These are phyloP conservation scores for Fusarium sp. DNA, from an alignment of 2,329 filamentous ascomycete genomes.

Conservation along the genomic window DNA sequence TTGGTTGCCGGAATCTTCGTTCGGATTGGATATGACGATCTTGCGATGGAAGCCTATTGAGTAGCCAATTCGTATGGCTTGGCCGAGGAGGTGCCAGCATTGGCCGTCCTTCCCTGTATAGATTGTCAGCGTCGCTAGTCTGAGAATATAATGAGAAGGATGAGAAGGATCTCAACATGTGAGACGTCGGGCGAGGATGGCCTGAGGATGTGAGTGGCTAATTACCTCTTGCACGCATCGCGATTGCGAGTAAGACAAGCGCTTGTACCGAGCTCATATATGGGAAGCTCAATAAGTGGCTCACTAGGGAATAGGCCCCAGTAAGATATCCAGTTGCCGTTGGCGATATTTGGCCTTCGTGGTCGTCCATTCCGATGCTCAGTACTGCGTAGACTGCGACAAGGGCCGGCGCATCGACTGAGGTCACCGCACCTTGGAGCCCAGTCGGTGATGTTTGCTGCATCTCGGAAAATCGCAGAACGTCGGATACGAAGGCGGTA, in stretches of 20 bases:
- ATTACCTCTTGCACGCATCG: constrained; percentile 28
- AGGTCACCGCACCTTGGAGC: constrained; percentile 17
- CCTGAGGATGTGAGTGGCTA: neutral
- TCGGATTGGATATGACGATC: neutral
- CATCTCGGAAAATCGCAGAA: constrained; percentile 24
- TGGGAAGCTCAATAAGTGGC: constrained; percentile 28
- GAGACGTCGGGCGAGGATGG: neutral
- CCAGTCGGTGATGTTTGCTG: constrained; percentile 16
- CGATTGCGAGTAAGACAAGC: constrained; percentile 26
- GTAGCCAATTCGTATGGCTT: constrained; percentile 26
- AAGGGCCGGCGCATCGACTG: constrained; percentile 19
- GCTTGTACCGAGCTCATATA: constrained; percentile 35
- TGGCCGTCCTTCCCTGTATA: constrained; percentile 30
- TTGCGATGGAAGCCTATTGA: constrained; percentile 30
- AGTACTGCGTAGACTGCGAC: constrained; percentile 26
- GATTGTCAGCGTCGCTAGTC: neutral
- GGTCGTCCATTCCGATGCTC: constrained; percentile 30
- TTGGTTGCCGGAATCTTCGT: neutral
- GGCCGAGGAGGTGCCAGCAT: constrained; percentile 31
- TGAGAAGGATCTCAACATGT: neutral
- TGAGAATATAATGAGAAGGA: neutral
- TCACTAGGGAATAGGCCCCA: constrained; percentile 27
- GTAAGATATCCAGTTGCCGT: constrained; percentile 21
- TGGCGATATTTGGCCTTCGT: constrained; percentile 12
- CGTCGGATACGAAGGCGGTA: constrained; percentile 24